Conservation (phyloP, 208 protist species). For the Lotmaria passim region DNA sequence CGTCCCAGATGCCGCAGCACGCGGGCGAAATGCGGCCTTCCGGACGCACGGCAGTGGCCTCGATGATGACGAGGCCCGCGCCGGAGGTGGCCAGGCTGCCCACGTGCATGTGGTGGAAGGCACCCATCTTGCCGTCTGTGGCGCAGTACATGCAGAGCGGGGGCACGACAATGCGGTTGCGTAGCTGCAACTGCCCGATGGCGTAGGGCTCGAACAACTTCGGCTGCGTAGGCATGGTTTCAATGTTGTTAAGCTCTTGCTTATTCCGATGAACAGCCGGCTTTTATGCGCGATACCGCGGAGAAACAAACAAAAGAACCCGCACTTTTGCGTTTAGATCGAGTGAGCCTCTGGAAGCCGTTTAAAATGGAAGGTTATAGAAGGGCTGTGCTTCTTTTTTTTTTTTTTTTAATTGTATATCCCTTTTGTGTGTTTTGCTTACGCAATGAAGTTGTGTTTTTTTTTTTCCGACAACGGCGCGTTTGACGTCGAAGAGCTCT, state of each 20-base stretch:
- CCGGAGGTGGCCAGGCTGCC: slow-evolving; percentile 45
- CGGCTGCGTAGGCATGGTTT: slow-evolving; percentile 4
- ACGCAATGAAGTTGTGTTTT: too few relatives aligned
- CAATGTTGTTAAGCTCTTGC: neutral
- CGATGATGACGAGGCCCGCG: slow-evolving; percentile 57
- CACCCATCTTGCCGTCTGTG: slow-evolving; percentile 33
- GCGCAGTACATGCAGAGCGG: slow-evolving; percentile 47
- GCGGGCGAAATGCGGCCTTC: slow-evolving; percentile 35
- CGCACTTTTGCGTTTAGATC: too few relatives aligned
- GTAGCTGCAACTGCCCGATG: slow-evolving; percentile 29
- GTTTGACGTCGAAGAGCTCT: too few relatives aligned
- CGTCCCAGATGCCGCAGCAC: slow-evolving; percentile 50
- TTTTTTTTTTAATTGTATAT: slow-evolving; percentile 5
- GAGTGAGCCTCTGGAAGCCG: too few relatives aligned
- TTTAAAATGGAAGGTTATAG: too few relatives aligned
- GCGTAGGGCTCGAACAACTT: slow-evolving; percentile 34
- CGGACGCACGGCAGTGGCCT: slow-evolving; percentile 47
- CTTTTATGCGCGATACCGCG: too few relatives aligned
- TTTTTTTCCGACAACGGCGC: too few relatives aligned
- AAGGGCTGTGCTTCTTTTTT: too few relatives aligned
- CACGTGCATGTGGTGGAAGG: slow-evolving; percentile 47
- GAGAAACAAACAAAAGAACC: too few relatives aligned
- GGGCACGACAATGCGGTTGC: slow-evolving; percentile 41
- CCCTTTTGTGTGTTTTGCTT: too few relatives aligned
- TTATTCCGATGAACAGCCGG: too few relatives aligned